A percentile compares a stretch with the other conserved stretches of the same genome.
phyloP scores from a whole-genome alignment of 139 green algal genomes.

The Chlorella sp. region DNA sequence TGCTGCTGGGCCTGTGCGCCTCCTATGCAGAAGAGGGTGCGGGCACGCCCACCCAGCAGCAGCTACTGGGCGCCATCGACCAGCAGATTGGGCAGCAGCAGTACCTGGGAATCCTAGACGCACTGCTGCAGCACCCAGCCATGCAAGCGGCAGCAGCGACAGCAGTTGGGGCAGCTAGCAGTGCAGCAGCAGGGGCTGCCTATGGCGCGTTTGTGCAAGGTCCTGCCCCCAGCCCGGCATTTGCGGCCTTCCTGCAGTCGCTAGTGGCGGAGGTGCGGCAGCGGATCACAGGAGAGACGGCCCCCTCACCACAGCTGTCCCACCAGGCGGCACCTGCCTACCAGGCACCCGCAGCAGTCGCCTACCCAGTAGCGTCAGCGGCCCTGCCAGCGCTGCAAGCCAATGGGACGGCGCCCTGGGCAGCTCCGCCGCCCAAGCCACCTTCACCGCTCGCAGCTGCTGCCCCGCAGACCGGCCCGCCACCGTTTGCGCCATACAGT shows the following conservation, averaged over 20 bases:
- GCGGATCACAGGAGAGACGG: neutral
- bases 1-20: no score
- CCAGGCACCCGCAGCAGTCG: no score
- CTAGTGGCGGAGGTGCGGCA: conserved; percentile 9
- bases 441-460: no score
- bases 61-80: no score
- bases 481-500: no score
- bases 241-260: conserved; percentile 11
- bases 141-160: conserved; percentile 11
- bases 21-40: no score
- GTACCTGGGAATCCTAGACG: neutral
- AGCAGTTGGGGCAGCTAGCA: no score
- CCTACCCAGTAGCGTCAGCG: neutral
- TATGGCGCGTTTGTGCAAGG: neutral
- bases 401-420: no score
- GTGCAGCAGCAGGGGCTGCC: no score
- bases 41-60: no score
- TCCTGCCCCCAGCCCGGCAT: conserved; percentile 1
- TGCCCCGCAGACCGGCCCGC: no score
- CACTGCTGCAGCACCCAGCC: neutral
- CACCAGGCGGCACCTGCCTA: no score
- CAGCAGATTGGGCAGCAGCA: conserved; percentile 26
- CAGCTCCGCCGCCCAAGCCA: neutral
- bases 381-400: neutral
- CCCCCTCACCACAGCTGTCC: neutral